phyloP scores from a whole-genome alignment of 768 basidiomycete species.

The Nidula microcarpa region DNA sequence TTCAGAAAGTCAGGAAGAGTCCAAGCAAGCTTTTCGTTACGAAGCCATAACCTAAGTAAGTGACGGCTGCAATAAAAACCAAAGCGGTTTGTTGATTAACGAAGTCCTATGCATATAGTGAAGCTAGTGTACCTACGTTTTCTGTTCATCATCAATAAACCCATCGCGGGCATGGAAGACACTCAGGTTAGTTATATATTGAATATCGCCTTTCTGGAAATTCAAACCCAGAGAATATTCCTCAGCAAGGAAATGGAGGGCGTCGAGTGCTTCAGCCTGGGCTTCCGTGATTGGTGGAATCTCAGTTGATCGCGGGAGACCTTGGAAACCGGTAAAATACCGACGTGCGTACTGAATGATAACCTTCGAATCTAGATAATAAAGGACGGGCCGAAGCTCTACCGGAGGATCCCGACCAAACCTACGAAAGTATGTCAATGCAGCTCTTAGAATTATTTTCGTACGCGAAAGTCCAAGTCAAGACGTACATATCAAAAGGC shows the following conservation, averaged over 20 bases:
- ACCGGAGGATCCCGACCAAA: constrained; percentile 34
- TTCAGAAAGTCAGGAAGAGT: not conserved
- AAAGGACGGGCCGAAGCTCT: constrained; percentile 33
- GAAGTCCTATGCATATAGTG: not conserved
- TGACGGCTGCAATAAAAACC: constrained; percentile 4
- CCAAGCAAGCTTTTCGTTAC: constrained; percentile 7
- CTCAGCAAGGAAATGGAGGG: constrained; percentile 41
- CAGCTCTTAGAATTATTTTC: not conserved
- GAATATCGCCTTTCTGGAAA: constrained; percentile 47
- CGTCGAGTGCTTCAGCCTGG: constrained; percentile 46
- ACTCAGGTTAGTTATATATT: constrained; percentile 45
- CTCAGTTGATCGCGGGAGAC: constrained; percentile 26
- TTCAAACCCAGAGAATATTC: constrained; percentile 39
- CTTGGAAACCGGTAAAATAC: constrained; percentile 37
- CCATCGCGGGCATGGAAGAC: constrained; percentile 44
- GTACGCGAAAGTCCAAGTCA: not conserved
- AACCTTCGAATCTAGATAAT: constrained; percentile 31
- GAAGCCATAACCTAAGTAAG: constrained; percentile 4
- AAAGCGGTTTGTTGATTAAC: not conserved
- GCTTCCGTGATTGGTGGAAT: constrained; percentile 46
- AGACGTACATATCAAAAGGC: constrained; percentile 35
- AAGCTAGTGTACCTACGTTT: constrained; percentile 27
- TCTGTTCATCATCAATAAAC: constrained; percentile 31
- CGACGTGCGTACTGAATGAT: constrained; percentile 45
- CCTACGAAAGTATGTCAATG: constrained; percentile 14